Percentiles rank a stretch among this genome's conserved stretches.
Evolutionary conservation across 352 stramenopile species (phyloP).

Genomic region (Pythium insidiosum): DNA sequence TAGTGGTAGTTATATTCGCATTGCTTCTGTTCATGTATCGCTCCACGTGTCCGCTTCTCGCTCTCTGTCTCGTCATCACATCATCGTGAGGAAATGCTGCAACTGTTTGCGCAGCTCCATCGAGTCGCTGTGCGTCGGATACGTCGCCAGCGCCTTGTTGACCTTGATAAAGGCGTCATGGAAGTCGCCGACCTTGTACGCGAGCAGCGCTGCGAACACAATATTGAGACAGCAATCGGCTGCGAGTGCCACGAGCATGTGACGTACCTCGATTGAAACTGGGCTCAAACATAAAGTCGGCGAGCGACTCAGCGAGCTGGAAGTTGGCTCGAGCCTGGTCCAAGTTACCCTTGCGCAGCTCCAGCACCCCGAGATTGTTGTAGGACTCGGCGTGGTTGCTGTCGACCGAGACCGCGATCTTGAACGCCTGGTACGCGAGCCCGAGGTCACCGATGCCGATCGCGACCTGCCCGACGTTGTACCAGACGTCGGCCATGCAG

Average conservation of each 20-base stretch:
- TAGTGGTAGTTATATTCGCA: not conserved
- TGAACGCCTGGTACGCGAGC: constrained; percentile 91
- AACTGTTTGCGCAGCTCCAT: constrained; percentile 86
- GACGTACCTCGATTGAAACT: constrained; percentile 83
- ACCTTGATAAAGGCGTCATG: constrained; percentile 86
- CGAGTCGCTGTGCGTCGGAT: constrained; percentile 81
- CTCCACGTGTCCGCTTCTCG: not conserved
- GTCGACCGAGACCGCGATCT: constrained; percentile 89
- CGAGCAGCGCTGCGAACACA: constrained; percentile 58
- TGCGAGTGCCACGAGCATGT: not conserved
- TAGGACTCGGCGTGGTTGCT: constrained; percentile 88
- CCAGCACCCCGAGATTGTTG: constrained; percentile 89
- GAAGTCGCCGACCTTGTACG: constrained; percentile 89
- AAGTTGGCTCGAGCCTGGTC: constrained; percentile 84
- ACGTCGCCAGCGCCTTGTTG: constrained; percentile 68
- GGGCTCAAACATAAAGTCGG: constrained; percentile 88
- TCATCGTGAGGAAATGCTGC: constrained; percentile 75
- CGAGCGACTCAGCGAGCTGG: constrained; percentile 63
- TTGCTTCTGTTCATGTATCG: not conserved
- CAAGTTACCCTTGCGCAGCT: constrained; percentile 84
- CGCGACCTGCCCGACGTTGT: constrained; percentile 91
- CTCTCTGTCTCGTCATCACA: constrained; percentile 19
- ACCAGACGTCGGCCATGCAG: constrained; percentile 91
- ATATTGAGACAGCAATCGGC: constrained; percentile 3
- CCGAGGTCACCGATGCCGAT: constrained; percentile 90